phyloP scores from a whole-genome alignment of 2,329 filamentous ascomycete genomes.

The Aureobasidium sp. region DNA sequence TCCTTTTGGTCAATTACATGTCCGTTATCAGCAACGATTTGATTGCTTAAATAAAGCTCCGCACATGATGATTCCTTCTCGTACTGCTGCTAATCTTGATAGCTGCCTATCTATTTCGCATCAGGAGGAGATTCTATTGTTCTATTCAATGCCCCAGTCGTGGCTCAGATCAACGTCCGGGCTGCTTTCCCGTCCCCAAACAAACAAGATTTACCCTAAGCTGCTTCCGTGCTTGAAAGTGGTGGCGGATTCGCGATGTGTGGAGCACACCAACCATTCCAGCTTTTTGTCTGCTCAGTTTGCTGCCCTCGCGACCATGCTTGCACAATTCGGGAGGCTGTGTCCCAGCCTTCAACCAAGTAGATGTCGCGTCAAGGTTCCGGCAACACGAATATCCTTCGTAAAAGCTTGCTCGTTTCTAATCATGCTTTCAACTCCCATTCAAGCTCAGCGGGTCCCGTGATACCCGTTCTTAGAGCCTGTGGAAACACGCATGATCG shows the following conservation, averaged over 20 bases:
- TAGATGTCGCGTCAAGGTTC: conserved; percentile 3
- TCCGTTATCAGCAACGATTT: conserved; percentile 15
- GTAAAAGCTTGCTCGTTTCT: not conserved
- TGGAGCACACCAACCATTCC: conserved; percentile 14
- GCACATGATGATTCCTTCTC: conserved; percentile 1
- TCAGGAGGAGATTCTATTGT: conserved; percentile 9
- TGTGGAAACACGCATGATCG: conserved; percentile 11
- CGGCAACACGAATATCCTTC: not conserved
- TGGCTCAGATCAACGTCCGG: conserved; percentile 14
- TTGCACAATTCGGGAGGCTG: not conserved
- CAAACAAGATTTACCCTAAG: conserved; percentile 12
- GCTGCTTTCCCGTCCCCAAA: conserved; percentile 9
- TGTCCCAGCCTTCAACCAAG: not conserved
- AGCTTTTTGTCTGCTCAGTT: not conserved
- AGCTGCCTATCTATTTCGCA: not conserved
- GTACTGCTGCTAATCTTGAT: conserved; percentile 2
- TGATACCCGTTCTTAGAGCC: conserved; percentile 13
- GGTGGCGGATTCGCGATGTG: conserved; percentile 5
- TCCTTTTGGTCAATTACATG: conserved; percentile 9
- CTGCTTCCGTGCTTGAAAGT: not conserved
- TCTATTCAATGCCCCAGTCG: not conserved
- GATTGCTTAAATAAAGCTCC: not conserved
- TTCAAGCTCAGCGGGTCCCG: conserved; percentile 13
- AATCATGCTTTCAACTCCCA: conserved; percentile 1
- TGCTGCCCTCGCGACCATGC: not conserved